Base-by-base conservation (phyloP, 2,329 filamentous ascomycete species). In the Hypomyces rosellus region DNA sequence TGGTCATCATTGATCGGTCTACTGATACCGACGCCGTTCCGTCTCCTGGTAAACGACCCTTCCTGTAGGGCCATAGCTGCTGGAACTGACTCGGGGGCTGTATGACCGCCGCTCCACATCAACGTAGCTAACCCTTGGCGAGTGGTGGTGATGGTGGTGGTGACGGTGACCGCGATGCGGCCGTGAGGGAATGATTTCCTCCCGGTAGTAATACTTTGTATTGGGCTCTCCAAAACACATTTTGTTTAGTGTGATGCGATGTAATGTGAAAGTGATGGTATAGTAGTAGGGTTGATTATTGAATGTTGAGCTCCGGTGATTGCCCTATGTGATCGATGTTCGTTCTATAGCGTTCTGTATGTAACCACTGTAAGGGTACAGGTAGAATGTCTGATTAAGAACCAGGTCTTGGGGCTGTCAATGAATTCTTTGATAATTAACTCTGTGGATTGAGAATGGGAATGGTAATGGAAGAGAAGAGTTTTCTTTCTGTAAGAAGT, bases 181-280 rank as follows among this genome's bases (percentile, higher is more conserved):
- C 38, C 74, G 67, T 51, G 71, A 67, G 40, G 76, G 76, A 43
- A 76, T 69, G 55, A 74, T 69, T 57, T 80, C 76, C 66, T 80
- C 74, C 61, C 73, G 73, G 63, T 80, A 78, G 68, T 80, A 80
- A 67, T 80, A 77, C 43, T 71, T 71, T 38, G 69, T 72, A 30
- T 62, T 64, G 49, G 73, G 70, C 52, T 71, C 66, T 49, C 66
- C 61, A 68, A 80, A 77, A 60, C 77, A 80, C 77, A 80, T 80
- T 20, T 60, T 38, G 12, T 38, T 36, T 25, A 42, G 16, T 43
- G 46, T 36, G 34, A 18, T 20, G 20, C 5, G 20, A 38, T 38
- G 41, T 18, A 42, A 18, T 43, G 46, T 36, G 33, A 22, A 46
- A 45, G 48, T 48, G 30, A 11, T 30, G 8, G 25, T 4, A 30